A percentile compares a stretch with the other conserved stretches of the same genome.
phyloP scores from a whole-genome alignment of 345 rosid genomes.

The Euphorbia lathyris region DNA sequence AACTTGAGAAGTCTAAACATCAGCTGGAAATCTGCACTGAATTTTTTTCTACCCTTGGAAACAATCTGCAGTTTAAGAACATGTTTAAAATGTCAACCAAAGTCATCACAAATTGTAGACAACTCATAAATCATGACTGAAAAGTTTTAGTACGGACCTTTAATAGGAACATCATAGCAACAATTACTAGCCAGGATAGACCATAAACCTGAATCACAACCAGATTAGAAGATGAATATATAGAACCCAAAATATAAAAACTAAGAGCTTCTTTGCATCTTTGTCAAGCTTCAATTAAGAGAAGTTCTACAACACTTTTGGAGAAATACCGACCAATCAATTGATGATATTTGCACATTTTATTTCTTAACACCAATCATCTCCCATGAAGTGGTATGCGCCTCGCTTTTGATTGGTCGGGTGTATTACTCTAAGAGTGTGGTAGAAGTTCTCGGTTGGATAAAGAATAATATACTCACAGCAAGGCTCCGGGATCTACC shows the following conservation, averaged over 20 bases:
- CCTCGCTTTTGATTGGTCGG: too few relatives aligned
- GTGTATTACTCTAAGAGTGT: too few relatives aligned
- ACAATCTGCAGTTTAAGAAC: conserved; percentile 53
- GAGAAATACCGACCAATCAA: too few relatives aligned
- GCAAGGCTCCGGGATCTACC: conserved; percentile 63
- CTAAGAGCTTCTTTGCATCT: neutral
- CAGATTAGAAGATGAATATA: conserved; percentile 6
- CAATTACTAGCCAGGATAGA: conserved; percentile 88
- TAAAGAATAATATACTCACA: conserved; percentile 36
- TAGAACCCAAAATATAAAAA: neutral
- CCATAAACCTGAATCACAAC: conserved; percentile 61
- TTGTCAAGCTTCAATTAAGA: neutral
- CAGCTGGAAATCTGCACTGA: conserved; percentile 95
- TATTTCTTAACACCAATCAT: too few relatives aligned
- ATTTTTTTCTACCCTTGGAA: conserved; percentile 92
- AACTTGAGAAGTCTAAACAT: conserved; percentile 89
- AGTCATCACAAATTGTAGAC: neutral
- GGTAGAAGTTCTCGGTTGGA: too few relatives aligned
- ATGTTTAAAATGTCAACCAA: neutral
- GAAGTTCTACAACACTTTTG: too few relatives aligned
- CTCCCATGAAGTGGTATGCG: too few relatives aligned
- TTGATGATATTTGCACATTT: too few relatives aligned
- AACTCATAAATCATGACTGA: neutral
- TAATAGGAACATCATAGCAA: conserved; percentile 67
- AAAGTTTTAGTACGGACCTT: conserved; percentile 46